A percentile compares a stretch with the other conserved stretches of the same genome.
phyloP scores from a whole-genome alignment of 2,329 filamentous ascomycete genomes.

The Endothia cerciana region DNA sequence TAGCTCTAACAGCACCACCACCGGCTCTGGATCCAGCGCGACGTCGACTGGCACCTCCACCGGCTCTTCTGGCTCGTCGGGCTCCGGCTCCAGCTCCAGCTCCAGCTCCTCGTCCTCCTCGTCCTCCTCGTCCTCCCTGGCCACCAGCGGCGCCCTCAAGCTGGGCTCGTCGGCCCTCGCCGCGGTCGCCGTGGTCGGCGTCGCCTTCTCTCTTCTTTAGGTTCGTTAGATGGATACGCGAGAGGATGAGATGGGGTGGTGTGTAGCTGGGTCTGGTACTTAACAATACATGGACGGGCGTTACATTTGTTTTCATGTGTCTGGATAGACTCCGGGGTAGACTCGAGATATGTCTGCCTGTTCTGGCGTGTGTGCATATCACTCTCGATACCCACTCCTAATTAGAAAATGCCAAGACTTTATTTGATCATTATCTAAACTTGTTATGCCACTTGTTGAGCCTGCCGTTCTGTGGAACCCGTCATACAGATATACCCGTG shows the following conservation, averaged over 20 bases:
- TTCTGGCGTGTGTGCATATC: background rate
- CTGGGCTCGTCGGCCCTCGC: conserved; percentile 27
- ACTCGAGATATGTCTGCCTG: conserved; percentile 3
- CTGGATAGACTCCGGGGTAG: background rate
- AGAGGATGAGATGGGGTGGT: background rate
- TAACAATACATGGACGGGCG: conserved; percentile 12
- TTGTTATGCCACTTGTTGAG: background rate
- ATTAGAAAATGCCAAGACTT: conserved; percentile 11
- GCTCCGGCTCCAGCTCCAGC: conserved; percentile 12
- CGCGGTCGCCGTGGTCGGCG: conserved; percentile 24
- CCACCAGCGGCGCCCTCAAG: conserved; percentile 26
- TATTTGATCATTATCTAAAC: background rate
- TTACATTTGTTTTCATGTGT: background rate
- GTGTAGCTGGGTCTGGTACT: background rate
- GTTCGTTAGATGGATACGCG: background rate
- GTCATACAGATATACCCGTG: no score
- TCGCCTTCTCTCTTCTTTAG: conserved; percentile 26
- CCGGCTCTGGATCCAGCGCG: conserved; percentile 33
- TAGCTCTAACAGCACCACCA: conserved; percentile 34
- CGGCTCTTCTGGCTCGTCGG: conserved; percentile 21
- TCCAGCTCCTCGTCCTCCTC: conserved; percentile 4
- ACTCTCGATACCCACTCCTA: conserved; percentile 12
- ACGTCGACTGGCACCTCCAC: conserved; percentile 32
- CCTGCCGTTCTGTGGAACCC: no score
- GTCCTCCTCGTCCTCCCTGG: conserved; percentile 16